Conservation (phyloP, 164 flowering plant species). For the Tetracentron sinense region DNA sequence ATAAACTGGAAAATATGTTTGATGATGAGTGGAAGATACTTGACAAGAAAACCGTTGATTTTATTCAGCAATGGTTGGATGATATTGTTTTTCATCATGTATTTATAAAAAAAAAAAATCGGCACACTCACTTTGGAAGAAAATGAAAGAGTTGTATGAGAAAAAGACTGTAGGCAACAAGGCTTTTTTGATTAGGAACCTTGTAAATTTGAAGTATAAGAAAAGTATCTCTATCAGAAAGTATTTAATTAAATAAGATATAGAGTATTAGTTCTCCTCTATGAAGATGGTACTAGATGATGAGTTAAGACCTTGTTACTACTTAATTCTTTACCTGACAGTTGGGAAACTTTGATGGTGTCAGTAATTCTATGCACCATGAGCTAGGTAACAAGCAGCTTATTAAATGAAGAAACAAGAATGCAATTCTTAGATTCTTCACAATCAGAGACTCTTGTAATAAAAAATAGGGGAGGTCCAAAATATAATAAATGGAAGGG, state of each 20-base stretch:
- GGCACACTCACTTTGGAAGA: too few species aligned
- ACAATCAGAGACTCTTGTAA: neutral
- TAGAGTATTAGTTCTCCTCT: neutral
- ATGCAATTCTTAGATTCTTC: neutral
- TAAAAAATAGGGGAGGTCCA: neutral
- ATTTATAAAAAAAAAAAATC: too few species aligned
- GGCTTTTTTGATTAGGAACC: too few species aligned
- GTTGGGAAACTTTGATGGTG: neutral
- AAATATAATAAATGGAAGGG: neutral
- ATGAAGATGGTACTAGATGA: neutral
- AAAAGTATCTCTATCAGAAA: neutral
- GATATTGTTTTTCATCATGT: too few species aligned
- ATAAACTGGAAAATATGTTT: too few species aligned
- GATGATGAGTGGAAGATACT: too few species aligned
- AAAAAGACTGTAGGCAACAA: too few species aligned
- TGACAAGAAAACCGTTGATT: too few species aligned
- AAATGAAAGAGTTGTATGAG: too few species aligned
- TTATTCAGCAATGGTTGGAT: too few species aligned
- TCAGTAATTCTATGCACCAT: neutral
- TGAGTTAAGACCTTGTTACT: neutral
- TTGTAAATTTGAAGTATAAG: too few species aligned
- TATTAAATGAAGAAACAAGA: neutral
- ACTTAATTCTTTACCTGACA: neutral
- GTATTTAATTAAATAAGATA: too few species aligned
- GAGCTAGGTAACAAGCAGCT: neutral